phyloP scores from a whole-genome alignment of 2,329 filamentous ascomycete species.

The Talaromyces atroroseus region DNA sequence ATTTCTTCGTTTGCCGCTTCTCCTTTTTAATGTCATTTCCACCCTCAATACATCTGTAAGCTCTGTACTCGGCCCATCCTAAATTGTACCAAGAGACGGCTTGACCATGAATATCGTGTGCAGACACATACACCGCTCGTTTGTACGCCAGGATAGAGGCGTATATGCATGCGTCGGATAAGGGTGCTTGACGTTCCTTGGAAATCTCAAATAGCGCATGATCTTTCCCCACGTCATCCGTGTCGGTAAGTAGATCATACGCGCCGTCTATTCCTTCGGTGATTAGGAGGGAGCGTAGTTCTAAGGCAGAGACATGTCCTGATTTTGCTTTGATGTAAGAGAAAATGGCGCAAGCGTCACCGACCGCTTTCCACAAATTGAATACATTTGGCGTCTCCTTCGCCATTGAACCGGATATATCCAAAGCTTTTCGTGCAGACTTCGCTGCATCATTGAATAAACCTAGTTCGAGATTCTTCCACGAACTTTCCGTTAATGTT shows the following conservation, averaged over 20 bases:
- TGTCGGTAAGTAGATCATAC: constrained; percentile 59
- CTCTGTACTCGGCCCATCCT: constrained; percentile 85
- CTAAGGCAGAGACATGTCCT: constrained; percentile 55
- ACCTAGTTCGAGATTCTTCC: constrained; percentile 71
- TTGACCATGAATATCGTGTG: constrained; percentile 75
- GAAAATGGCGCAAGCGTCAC: constrained; percentile 81
- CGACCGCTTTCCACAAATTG: constrained; percentile 92
- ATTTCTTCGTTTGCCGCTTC: constrained; percentile 57
- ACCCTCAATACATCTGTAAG: constrained; percentile 58
- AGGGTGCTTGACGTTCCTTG: constrained; percentile 27
- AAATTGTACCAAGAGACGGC: constrained; percentile 97
- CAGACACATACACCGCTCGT: constrained; percentile 67
- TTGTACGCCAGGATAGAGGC: constrained; percentile 82
- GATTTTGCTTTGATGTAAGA: constrained; percentile 67
- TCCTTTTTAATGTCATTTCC: constrained; percentile 30
- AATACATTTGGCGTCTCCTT: constrained; percentile 64
- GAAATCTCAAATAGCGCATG: constrained; percentile 32
- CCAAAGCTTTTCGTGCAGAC: constrained; percentile 63
- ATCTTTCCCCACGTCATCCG: constrained; percentile 58
- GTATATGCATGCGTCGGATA: constrained; percentile 54
- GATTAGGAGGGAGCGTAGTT: constrained; percentile 55
- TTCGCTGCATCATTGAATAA: constrained; percentile 77
- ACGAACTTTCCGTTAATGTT: constrained; percentile 75
- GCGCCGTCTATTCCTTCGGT: constrained; percentile 45
- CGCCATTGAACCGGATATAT: constrained; percentile 59